These are phyloP conservation scores for Typha latifolia DNA, from an alignment of 176 grass and related monocot genomes.

Conservation along the genomic window DNA sequence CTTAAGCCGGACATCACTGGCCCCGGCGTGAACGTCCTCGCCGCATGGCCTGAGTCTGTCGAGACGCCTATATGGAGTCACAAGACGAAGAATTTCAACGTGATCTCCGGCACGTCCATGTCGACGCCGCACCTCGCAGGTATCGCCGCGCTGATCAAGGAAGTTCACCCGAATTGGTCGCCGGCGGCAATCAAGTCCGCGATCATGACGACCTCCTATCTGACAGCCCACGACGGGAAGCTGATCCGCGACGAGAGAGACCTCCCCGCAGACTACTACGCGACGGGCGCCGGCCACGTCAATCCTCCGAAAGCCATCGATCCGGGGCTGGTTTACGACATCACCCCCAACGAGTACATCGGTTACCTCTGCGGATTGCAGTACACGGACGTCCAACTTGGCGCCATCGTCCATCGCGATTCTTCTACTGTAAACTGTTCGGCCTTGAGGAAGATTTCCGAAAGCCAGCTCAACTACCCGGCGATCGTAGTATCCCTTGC, in stretches of 20 bases:
- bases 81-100: not conserved
- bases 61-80: not conserved
- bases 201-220: constrained; percentile 16
- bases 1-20: constrained; percentile 29
- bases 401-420: not conserved
- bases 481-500: constrained; percentile 17
- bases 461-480: constrained; percentile 37
- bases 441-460: not conserved
- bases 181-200: too few relatives aligned
- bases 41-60: constrained; percentile 3
- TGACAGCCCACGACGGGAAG: not conserved
- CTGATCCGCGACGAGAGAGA: not conserved
- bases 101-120: constrained; percentile 11
- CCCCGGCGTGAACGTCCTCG: constrained; percentile 2
- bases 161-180: too few relatives aligned
- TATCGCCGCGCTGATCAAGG: constrained; percentile 12
- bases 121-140: constrained; percentile 3
- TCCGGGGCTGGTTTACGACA: constrained; percentile 34
- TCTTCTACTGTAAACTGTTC: not conserved
- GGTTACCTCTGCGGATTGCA: constrained; percentile 29
- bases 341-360: constrained; percentile 13
- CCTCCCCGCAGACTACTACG: not conserved
- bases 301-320: not conserved
- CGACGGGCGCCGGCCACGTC: constrained; percentile 19
- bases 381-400: constrained; percentile 15